phyloP scores from a whole-genome alignment of 352 stramenopile genomes.

The Phytopythium kandeliae region DNA sequence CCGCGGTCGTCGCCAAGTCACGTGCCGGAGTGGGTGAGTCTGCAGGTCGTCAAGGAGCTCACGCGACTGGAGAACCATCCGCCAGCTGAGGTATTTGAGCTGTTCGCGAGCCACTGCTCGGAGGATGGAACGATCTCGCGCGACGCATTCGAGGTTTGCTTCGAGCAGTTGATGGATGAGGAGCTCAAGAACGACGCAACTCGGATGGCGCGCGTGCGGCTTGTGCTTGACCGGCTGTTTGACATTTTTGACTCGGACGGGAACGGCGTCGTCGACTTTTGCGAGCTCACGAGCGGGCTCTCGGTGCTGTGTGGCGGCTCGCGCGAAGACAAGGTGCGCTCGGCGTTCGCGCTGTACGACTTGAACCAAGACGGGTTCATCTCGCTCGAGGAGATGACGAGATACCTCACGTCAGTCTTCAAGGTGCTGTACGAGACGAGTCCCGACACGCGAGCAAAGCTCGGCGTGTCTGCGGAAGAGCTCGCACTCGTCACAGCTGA shows the following conservation, averaged over 20 bases:
- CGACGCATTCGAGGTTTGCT: constrained; percentile 79
- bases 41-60: constrained; percentile 80
- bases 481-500: constrained; percentile 74
- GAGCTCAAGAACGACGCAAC: constrained; percentile 69
- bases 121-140: constrained; percentile 77
- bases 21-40: constrained; percentile 58
- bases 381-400: constrained; percentile 84
- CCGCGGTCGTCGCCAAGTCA: constrained; percentile 9
- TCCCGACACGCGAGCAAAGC: constrained; percentile 40
- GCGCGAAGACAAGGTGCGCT: constrained; percentile 78
- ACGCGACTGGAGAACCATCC: constrained; percentile 80
- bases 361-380: constrained; percentile 85
- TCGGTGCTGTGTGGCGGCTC: constrained; percentile 78
- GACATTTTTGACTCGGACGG: constrained; percentile 76
- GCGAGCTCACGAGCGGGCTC: constrained; percentile 75
- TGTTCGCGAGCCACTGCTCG: constrained; percentile 77
- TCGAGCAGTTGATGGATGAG: constrained; percentile 78
- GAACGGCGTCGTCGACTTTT: constrained; percentile 80
- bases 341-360: constrained; percentile 86
- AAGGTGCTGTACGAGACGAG: constrained; percentile 85
- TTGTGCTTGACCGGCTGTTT: constrained; percentile 79
- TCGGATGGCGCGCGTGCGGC: constrained; percentile 47
- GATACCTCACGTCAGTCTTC: constrained; percentile 83
- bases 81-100: constrained; percentile 80
- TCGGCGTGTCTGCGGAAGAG: constrained; percentile 64